Percentiles rank a stretch among this genome's conserved stretches.
These are phyloP conservation scores for Mycena epipterygia DNA, from an alignment of 768 basidiomycete genomes.

Conservation along the genomic window DNA sequence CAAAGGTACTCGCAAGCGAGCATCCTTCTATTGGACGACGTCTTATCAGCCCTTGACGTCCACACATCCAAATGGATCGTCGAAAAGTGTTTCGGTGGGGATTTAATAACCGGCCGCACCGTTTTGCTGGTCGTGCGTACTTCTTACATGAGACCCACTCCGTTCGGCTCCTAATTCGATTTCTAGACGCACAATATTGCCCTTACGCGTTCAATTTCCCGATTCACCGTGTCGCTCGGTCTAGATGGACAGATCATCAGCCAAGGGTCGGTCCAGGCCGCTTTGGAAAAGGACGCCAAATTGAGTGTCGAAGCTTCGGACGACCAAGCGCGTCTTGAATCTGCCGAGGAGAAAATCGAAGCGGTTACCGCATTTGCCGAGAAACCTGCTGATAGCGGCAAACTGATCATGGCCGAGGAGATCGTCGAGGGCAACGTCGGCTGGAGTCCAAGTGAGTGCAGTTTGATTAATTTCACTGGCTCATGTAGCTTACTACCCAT, in stretches of 20 bases:
- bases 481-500: background rate
- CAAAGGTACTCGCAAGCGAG: slow-evolving; percentile 62
- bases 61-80: slow-evolving; percentile 89
- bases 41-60: slow-evolving; percentile 76
- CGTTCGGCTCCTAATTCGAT: background rate
- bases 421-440: slow-evolving; percentile 69
- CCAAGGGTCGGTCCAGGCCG: slow-evolving; percentile 54
- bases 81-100: slow-evolving; percentile 84
- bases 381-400: slow-evolving; percentile 55
- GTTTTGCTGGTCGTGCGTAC: background rate
- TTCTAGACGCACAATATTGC: slow-evolving; percentile 62
- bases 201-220: slow-evolving; percentile 54
- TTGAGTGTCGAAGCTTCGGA: slow-evolving; percentile 32
- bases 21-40: slow-evolving; percentile 80
- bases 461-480: background rate
- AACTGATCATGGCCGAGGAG: slow-evolving; percentile 75
- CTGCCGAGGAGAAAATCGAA: slow-evolving; percentile 40
- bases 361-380: slow-evolving; percentile 36
- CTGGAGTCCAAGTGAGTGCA: slow-evolving; percentile 12
- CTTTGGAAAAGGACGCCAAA: background rate
- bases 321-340: slow-evolving; percentile 45
- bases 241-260: slow-evolving; percentile 55
- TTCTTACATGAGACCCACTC: background rate
- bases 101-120: slow-evolving; percentile 69
- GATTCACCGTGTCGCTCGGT: slow-evolving; percentile 40